Evolutionary conservation across 306 rosid genomes (phyloP), one percentile per base, ranked within the genome.

Genomic region (Cyclanthera cordifolia): DNA sequence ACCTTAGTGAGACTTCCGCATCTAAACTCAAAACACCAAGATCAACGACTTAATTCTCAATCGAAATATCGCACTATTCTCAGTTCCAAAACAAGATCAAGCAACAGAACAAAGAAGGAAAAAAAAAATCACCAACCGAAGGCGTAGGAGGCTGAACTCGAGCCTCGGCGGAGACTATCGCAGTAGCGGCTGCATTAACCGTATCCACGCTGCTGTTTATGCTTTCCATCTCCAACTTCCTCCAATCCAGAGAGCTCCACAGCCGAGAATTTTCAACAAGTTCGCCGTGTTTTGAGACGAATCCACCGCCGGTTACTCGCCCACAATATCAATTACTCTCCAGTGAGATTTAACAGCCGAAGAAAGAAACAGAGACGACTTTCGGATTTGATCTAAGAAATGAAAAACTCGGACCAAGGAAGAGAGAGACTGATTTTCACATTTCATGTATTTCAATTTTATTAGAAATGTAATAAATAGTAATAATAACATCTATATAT

Each of bases 141-240:
- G 51, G 72, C 54, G 87, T 1, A 67, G 83, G 50, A 0, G 99
- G 99, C 77, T 87, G 99, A 24, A 80, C 88, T 71, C 99, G 82
- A 74, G 94, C 81, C 72, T 93, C 95, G 4, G 99, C 99, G 16
- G 91, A 72, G 76, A 86, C 82, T 76, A 93, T 90, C 57, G 99
- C 99, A 58, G 90, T 84, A 56, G 99, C 99, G 14, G 99, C 99
- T 5, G 99, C 96, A 82, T 80, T 86, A 50, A 93, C 85, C 8
- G 96, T 93, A 14, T 93, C 95, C 2, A 85, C 87, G 80, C 95
- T 93, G 76, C 78, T 79, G 75, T 78, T 78, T 55, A 74, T 77
- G 76, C 78, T 85, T 61, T 78, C 84, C 96, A 90, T 93, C 70
- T 11, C 25, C 75, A 30, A 4, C 24, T 63, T 48, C 63, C 24